These are phyloP conservation scores for Penicillium paxilli DNA, from an alignment of 495 filamentous ascomycete genomes.

Conservation along the genomic window DNA sequence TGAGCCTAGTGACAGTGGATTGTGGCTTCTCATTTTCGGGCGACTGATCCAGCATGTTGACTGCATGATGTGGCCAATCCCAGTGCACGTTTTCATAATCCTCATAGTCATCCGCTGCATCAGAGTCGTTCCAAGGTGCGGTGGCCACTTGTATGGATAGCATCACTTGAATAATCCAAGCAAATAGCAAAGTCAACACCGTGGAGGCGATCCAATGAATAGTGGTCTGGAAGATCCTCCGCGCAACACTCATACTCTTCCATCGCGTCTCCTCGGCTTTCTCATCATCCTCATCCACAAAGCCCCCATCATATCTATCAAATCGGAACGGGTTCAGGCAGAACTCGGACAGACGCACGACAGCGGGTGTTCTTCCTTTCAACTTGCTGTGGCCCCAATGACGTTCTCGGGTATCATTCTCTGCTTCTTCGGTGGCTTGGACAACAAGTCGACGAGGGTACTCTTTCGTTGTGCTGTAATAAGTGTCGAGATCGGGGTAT, in stretches of 20 bases:
- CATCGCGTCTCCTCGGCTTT: neutral
- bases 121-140: conserved; percentile 10
- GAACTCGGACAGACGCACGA: conserved; percentile 7
- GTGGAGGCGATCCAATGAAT: conserved; percentile 7
- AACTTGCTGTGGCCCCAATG: conserved; percentile 9
- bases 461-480: conserved; percentile 14
- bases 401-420: neutral
- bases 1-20: conserved; percentile 7
- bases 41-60: conserved; percentile 15
- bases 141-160: conserved; percentile 9
- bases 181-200: conserved; percentile 4
- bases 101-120: conserved; percentile 1
- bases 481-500: conserved; percentile 11
- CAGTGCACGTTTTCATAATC: conserved; percentile 14
- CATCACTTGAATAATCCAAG: conserved; percentile 14
- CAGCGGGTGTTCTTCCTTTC: conserved; percentile 7
- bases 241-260: neutral
- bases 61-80: conserved; percentile 14
- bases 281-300: conserved; percentile 5
- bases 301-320: conserved; percentile 3
- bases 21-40: conserved; percentile 8
- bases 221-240: neutral
- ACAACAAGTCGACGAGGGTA: conserved; percentile 15
- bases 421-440: conserved; percentile 7
- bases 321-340: conserved; percentile 12